Percentiles rank a stretch among this genome's conserved stretches.
Evolutionary conservation across 2,329 filamentous ascomycete species (phyloP).

Genomic region (Talaromyces albobiverticillius): DNA sequence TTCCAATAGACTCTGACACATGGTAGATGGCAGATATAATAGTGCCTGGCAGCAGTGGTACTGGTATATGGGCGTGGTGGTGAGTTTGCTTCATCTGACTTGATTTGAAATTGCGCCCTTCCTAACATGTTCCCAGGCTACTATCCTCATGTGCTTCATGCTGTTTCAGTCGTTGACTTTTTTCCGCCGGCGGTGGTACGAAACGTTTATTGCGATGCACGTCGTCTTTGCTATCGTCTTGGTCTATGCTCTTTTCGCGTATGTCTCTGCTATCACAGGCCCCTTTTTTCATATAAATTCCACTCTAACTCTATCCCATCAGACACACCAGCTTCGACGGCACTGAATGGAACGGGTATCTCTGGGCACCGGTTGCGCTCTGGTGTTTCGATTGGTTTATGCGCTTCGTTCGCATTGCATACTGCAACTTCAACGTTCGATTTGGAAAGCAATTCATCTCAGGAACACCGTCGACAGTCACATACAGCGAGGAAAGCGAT

Average conservation of each 20-base stretch:
- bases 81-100: too few species aligned
- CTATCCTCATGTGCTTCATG: neutral
- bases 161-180: neutral
- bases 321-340: too few species aligned
- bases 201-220: too few species aligned
- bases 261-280: too few species aligned
- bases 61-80: neutral
- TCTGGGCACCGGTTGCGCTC: constrained; percentile 36
- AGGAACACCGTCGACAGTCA: constrained; percentile 31
- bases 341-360: too few species aligned
- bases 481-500: too few species aligned
- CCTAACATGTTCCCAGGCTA: neutral
- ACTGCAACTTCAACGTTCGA: constrained; percentile 38
- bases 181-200: neutral
- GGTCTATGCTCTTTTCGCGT: too few species aligned
- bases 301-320: too few species aligned
- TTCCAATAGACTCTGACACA: too few species aligned
- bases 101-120: too few species aligned
- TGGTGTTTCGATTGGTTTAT: constrained; percentile 47
- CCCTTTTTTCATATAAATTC: too few species aligned
- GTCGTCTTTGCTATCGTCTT: too few species aligned
- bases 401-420: constrained; percentile 38
- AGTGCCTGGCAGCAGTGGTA: neutral
- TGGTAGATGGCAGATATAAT: neutral
- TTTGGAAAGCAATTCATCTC: constrained; percentile 16